Evolutionary conservation across 1,139 yeast species (phyloP), one percentile per base, ranked within the genome.

Genomic region (Scheffersomyces illinoinensis): DNA sequence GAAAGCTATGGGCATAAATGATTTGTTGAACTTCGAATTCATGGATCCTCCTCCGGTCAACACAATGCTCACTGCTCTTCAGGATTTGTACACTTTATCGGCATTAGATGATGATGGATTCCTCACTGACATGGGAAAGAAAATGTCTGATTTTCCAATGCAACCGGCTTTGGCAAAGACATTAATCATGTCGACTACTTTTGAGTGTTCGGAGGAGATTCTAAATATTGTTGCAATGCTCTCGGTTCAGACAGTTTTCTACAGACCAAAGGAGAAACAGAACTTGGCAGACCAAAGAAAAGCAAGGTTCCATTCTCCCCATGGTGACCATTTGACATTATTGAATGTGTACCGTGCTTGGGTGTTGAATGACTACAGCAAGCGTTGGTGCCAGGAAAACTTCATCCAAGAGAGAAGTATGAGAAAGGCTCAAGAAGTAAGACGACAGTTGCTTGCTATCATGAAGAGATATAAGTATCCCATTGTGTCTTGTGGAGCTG

Each of bases 101-200:
- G 98, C 98, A 0, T 76, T 96, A 53, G 96, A 93, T 69, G 90
- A 88, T 49, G 85, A 86, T 21, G 98, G 98, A 0, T 72, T 79
- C 52, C 74, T 96, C 59, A 95, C 98, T 0, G 70, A 77, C 3
- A 75, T 90, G 43, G 99, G 99, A 0, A 77, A 87, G 55, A 83
- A 85, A 64, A 90, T 96, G 96, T 92, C 98, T 0, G 91, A 90
- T 59, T 93, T 93, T 70, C 99, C 99, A 0, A 92, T 95, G 93
- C 97, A 92, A 61, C 99, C 99, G 0, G 85, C 91, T 5, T 76
- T 96, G 61, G 90, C 98, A 2, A 91, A 91, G 67, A 89, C 96
- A 0, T 76, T 96, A 56, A 83, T 95, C 55, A 82, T 86, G 24
- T 90, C 97, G 0, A 88, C 88, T 6, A 90, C 89, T 24, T 85